Evolutionary conservation across 1,139 yeast genomes (phyloP), one percentile per base, ranked within the genome.

Genomic region (Wickerhamomyces sp.): DNA sequence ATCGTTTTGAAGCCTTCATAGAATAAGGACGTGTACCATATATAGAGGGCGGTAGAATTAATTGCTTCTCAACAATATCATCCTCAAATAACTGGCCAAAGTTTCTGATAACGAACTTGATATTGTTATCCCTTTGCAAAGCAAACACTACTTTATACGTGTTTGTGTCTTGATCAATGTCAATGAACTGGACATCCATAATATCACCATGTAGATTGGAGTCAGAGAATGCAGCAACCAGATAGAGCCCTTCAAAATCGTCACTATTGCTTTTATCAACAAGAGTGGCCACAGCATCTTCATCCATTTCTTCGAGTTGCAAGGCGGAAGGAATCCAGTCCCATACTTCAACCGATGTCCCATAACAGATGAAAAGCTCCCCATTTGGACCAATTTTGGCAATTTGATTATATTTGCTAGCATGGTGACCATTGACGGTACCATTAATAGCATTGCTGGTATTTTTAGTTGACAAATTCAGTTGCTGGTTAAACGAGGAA

Each of bases 341-440:
- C 81, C 81, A 77, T 3, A 75, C 57, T 46, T 76, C 78, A 14
- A 75, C 43, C 1, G 58, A 36, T 13, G 52, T 47, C 2, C 54
- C 48, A 45, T 59, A 67, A 5, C 65, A 58, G 3, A 74, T 44
- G 31, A 72, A 54, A 6, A 76, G 44, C 41, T 76, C 81, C 2
- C 81, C 81, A 37, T 61, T 52, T 6, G 58, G 48, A 0, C 80
- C 79, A 40, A 64, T 59, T 36, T 64, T 70, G 28, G 66, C 47
- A n/a, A 55, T 31, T 13, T 38, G 33, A 5, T 18, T 25, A n/a
- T 3, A 29, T 18, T 28, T 41, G 22, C 5, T 18, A 12, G 32
- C 31, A 31, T 21, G 41, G 26, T 41, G 43, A 6, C 40, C 41
- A 33, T 43, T 41, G 16, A 38, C 40, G n/a, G n/a, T n/a, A 14